A percentile compares a stretch with the other conserved stretches of the same genome.
phyloP scores from a whole-genome alignment of 345 rosid species.

The Passiflora organensis region DNA sequence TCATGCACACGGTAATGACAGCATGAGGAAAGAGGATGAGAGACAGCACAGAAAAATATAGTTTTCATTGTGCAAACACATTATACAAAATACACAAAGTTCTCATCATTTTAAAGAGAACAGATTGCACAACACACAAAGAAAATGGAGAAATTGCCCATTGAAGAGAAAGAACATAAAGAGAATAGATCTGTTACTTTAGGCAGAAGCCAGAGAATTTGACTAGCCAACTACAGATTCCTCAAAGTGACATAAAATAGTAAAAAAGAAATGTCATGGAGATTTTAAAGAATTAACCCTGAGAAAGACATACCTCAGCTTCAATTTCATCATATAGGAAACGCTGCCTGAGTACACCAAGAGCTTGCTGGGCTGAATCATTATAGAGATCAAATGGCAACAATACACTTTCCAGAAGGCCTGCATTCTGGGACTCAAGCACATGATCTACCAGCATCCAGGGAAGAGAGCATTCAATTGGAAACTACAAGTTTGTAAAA shows the following conservation, averaged over 20 bases:
- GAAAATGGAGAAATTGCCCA: too few species aligned
- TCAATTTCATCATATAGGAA: constrained; percentile 99
- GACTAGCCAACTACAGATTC: background rate
- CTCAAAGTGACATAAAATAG: too few species aligned
- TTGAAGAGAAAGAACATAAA: background rate
- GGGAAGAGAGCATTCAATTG: constrained; percentile 97
- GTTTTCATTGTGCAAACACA: too few species aligned
- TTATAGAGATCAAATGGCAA: constrained; percentile 94
- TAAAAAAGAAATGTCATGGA: background rate
- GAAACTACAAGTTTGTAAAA: constrained; percentile 50
- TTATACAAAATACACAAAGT: too few species aligned
- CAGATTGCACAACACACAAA: too few species aligned
- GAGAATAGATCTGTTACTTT: background rate
- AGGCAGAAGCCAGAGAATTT: background rate
- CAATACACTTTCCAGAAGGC: constrained; percentile 88
- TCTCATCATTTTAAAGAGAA: too few species aligned
- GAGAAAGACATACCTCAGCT: constrained; percentile 66
- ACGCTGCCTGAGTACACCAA: constrained; percentile 76
- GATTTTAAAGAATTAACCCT: constrained; percentile 1
- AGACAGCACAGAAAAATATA: too few species aligned
- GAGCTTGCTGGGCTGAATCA: constrained; percentile 98
- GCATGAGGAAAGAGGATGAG: too few species aligned
- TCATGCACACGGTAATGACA: too few species aligned
- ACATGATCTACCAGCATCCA: constrained; percentile 96
- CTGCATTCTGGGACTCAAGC: constrained; percentile 72